Base-by-base conservation (phyloP, 2,329 filamentous ascomycete species). In the Curvularia verruculosa region DNA sequence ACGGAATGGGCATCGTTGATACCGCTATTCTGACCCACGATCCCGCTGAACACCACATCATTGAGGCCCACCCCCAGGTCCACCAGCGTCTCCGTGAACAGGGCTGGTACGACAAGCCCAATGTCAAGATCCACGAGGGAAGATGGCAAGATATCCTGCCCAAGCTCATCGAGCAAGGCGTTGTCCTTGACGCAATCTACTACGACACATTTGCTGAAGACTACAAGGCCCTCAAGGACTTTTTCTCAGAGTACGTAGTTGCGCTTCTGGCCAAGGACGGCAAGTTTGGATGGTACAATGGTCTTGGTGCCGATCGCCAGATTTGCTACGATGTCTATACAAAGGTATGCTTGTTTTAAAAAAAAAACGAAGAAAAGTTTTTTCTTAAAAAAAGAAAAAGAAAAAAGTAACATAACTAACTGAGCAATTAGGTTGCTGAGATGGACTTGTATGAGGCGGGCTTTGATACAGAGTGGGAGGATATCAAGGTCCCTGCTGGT, bases 1-100 rank as follows among this genome's bases (percentile, higher is more conserved):
- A 96, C 67, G 92, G 92, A 5, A 95, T 96, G 90, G 92, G 91
- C 41, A 96, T 96, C 57, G 84, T 96, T 52, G 92, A 96, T 73
- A 81, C 81, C 49, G 87, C 92, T 76, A 90, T 96, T 65, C 85
- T 89, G 58, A 84, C 82, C 10, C 87, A 88, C 18, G 79, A 82
- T 18, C 91, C 91, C 0, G 78, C 85, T 0, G 80, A 82, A 7
- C 92, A 96, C 74, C 92, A 96, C 76, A 92, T 96, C 69, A 84
- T 96, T 70, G 92, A 96, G 77, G 92, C 92, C 1, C 92, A 96
- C 70, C 87, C 90, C 0, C 86, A 86, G 50, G 91, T 96, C 2
- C 82, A 95, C 28, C 82, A 83, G 19, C 85, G 89, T 64, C 83
- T 94, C 39, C 82, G 87, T 12, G 82, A 83, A 39, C 83, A 85